Base-by-base conservation (phyloP, 2,329 filamentous ascomycete species). In the Niveomyces coronatus region DNA sequence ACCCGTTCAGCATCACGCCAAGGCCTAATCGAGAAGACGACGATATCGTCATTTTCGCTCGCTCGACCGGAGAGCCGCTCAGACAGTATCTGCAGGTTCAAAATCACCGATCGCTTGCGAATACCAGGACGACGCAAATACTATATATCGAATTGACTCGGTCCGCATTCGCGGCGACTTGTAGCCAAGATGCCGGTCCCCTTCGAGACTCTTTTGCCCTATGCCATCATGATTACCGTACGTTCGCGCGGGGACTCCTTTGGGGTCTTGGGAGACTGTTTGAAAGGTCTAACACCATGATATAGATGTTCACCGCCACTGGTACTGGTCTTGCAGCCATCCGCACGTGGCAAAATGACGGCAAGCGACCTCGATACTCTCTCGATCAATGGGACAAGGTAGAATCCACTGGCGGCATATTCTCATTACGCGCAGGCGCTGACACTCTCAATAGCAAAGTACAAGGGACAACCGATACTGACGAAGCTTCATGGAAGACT, bases 351-450 rank as follows among this genome's bases (percentile, higher is more conserved):
- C 65, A 71, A 47, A 78, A 77, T 55, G 75, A 74, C 44, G 70
- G 73, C 51, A 78, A 77, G 63, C 65, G 70, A 49, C 64, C 67
- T 39, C 70, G 76, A 47, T 74, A 73, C 53, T 74, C 70, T 7
- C 44, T 79, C 40, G 76, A 79, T 50, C 67, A 73, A 51, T 80
- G 76, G 76, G 76, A 79, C 49, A 71, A 58, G 60, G 75, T 79
- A 58, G 47, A 19, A 22, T 13, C 31, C 13, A 22, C 18, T 18
- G n/a, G n/a, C n/a, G n/a, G n/a, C n/a, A n/a, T n/a, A n/a, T n/a
- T n/a, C n/a, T n/a, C n/a, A n/a, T n/a, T n/a, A n/a, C n/a, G n/a
- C n/a, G n/a, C n/a, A n/a, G n/a, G 31, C 19, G 43, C 59, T 64
- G 53, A 62, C 46, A 31, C 4, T n/a, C 35, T 32, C 35, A 42